Base-by-base conservation (phyloP, 2,329 filamentous ascomycete species). In the Chaetoscypha palmicola region DNA sequence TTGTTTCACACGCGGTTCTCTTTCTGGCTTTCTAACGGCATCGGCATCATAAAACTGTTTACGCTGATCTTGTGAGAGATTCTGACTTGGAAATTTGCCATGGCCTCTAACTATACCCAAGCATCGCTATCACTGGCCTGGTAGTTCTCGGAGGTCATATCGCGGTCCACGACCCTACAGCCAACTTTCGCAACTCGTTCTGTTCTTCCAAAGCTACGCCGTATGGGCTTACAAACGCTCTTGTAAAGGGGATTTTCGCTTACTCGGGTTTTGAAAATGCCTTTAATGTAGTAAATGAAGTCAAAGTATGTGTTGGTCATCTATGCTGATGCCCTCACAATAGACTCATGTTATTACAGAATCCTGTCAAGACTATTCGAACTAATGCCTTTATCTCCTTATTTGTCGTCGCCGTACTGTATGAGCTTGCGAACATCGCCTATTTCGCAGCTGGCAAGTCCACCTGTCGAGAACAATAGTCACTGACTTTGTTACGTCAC, bases 201-300 rank as follows among this genome's bases (percentile, higher is more conserved):
- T 64, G 65, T 12, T 74, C 74, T 1, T 69, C 62, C 1, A 60
- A 66, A 0, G 66, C 61, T 1, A 65, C 63, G 3, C 71, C 71
- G 21, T 66, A 65, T 2, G 71, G 72, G 20, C 62, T 79, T n/a
- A 73, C 77, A 2, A 79, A 70, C 45, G 76, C 77, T 0, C 57
- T 83, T 19, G 70, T 77, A 37, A 78, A 72, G 42, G 74, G 81
- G 38, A 69, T 74, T 21, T 80, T 78, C 46, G 73, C 75, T 0
- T 81, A 78, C 47, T 59, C 64, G 0, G 77, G 77, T 1, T 81
- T 72, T 47, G 62, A 68, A 9, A 81, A 81, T 49, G 73, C 76
- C 0, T 81, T 81, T 61, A 78, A 78, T 48, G 68, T 81, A 3
- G 73, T 76, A 45, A 79, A 79, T 41, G 77, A 81, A 59, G 71